A percentile compares a stretch with the other conserved stretches of the same genome.
phyloP scores from a whole-genome alignment of 495 filamentous ascomycete genomes.

The Elasticomyces elasticus region DNA sequence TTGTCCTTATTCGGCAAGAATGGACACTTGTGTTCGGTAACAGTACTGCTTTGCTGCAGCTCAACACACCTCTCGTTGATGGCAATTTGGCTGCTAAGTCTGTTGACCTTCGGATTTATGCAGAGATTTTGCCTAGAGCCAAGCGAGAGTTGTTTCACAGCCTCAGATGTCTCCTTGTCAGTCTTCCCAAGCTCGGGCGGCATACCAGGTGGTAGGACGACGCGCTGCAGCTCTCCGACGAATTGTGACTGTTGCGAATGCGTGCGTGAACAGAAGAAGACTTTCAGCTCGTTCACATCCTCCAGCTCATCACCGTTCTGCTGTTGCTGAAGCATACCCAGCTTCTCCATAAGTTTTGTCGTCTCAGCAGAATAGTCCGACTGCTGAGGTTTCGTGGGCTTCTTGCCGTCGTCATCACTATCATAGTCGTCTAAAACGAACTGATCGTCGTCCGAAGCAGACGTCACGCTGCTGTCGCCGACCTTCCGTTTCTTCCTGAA shows the following conservation, averaged over 20 bases:
- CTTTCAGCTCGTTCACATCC: slow-evolving; percentile 42
- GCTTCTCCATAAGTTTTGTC: slow-evolving; percentile 51
- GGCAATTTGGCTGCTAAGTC: slow-evolving; percentile 60
- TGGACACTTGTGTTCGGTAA: slow-evolving; percentile 59
- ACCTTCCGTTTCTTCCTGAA: slow-evolving; percentile 42
- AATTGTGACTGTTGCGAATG: slow-evolving; percentile 94
- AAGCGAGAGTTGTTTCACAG: slow-evolving; percentile 72
- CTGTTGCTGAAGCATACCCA: slow-evolving; percentile 33
- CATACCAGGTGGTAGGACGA: slow-evolving; percentile 57
- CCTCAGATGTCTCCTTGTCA: slow-evolving; percentile 38
- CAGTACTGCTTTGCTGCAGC: slow-evolving; percentile 63
- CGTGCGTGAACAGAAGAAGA: slow-evolving; percentile 90
- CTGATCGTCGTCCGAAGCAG: slow-evolving; percentile 51
- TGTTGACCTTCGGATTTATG: slow-evolving; percentile 73
- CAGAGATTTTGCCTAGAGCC: slow-evolving; percentile 89
- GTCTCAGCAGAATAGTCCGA: slow-evolving; percentile 49
- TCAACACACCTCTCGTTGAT: slow-evolving; percentile 96
- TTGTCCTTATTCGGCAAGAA: slow-evolving; percentile 73
- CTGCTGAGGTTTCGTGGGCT: slow-evolving; percentile 22
- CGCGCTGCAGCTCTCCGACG: slow-evolving; percentile 77
- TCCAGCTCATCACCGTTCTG: slow-evolving; percentile 45
- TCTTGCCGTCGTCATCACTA: slow-evolving; percentile 44
- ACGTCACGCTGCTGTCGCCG: slow-evolving; percentile 20
- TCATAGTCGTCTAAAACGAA: slow-evolving; percentile 76
- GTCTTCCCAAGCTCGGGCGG: slow-evolving; percentile 28